Evolutionary conservation across 2,329 filamentous ascomycete species (phyloP).

Genomic region (Aspergillus brasiliensis): DNA sequence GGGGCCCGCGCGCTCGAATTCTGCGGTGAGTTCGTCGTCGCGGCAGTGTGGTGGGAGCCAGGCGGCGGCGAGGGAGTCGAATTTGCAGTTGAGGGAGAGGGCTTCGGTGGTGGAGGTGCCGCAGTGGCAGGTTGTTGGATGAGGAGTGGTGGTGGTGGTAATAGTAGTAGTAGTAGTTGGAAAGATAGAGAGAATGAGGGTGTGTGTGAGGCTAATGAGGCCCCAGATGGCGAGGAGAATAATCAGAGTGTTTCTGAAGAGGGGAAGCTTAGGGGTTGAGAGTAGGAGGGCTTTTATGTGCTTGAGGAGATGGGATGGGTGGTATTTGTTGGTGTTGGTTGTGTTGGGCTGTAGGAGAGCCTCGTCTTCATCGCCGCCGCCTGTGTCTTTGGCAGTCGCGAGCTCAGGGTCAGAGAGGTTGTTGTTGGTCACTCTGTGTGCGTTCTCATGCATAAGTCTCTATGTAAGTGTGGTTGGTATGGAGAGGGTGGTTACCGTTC

Average conservation of each 20-base stretch:
- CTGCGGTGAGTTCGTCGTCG: constrained; percentile 35
- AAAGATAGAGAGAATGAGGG: not conserved
- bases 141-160: too few species aligned
- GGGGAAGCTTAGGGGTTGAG: not conserved
- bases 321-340: not conserved
- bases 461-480: not conserved
- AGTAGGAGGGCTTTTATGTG: not conserved
- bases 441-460: not conserved
- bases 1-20: constrained; percentile 35
- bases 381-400: not conserved
- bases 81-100: constrained; percentile 30
- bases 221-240: not conserved
- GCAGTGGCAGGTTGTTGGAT: constrained; percentile 32
- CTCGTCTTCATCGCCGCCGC: not conserved
- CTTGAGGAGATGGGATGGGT: not conserved
- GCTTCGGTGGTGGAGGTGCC: constrained; percentile 35
- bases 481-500: not conserved
- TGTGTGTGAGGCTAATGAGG: not conserved
- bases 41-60: constrained; percentile 41
- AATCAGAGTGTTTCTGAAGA: not conserved
- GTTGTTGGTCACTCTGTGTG: not conserved
- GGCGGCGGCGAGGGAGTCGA: constrained; percentile 37
- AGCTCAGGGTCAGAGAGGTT: not conserved
- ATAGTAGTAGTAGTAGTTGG: too few species aligned
- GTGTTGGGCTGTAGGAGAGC: not conserved